phyloP scores from a whole-genome alignment of 306 rosid genomes.

The Glycyrrhiza uralensis region DNA sequence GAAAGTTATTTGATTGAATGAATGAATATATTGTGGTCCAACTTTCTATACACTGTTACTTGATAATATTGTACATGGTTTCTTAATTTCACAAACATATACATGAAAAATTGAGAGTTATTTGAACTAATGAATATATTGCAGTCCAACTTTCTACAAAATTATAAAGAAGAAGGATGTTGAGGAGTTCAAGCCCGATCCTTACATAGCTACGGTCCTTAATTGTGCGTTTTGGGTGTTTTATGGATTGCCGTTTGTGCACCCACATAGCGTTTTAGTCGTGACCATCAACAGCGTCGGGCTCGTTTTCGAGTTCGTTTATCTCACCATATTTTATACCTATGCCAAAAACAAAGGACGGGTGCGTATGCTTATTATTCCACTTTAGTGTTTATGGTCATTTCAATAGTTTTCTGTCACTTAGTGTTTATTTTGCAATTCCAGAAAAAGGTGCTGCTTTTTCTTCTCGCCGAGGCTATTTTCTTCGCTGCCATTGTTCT shows the following conservation, averaged over 20 bases:
- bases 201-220: no score
- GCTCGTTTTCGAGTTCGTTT: conserved; percentile 41
- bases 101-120: no score
- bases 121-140: no score
- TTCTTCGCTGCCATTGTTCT: conserved; percentile 27
- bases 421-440: background rate
- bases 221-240: no score
- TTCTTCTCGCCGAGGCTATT: conserved; percentile 3
- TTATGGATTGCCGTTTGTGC: no score
- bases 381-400: no score
- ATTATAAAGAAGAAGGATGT: conserved; percentile 45
- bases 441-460: conserved; percentile 34
- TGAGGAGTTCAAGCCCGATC: no score
- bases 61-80: no score
- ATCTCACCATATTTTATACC: conserved; percentile 9
- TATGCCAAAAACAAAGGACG: conserved; percentile 35
- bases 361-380: conserved; percentile 29
- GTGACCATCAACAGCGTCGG: conserved; percentile 52
- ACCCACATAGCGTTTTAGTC: conserved; percentile 52
- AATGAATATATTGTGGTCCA: no score
- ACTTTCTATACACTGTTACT: no score
- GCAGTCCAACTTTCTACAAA: conserved; percentile 51
- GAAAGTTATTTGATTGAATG: background rate
- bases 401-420: no score
- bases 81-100: no score